A percentile compares a stretch with the other conserved stretches of the same genome.
These are phyloP conservation scores for Cutaneotrichosporon arboriforme DNA, from an alignment of 1,284 basidiomycete genomes.

Conservation along the genomic window DNA sequence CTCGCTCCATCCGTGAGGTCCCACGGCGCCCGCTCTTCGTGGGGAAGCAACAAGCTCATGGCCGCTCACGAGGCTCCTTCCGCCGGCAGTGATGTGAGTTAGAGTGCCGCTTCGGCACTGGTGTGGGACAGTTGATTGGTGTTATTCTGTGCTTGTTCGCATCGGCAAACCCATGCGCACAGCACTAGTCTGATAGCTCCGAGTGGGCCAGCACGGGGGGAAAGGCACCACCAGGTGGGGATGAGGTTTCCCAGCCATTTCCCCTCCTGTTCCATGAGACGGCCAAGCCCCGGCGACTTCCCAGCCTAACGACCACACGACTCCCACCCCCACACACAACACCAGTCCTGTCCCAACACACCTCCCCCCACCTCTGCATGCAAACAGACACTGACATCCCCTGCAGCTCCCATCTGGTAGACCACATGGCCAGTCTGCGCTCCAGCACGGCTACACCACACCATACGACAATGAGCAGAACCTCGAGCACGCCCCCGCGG, in stretches of 20 bases:
- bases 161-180: too few relatives aligned
- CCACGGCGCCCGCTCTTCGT: constrained; percentile 10
- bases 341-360: not conserved
- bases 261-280: not conserved
- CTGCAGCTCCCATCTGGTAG: not conserved
- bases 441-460: constrained; percentile 27
- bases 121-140: too few relatives aligned
- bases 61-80: constrained; percentile 21
- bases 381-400: not conserved
- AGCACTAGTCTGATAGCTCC: too few relatives aligned
- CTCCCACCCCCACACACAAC: not conserved
- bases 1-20: constrained; percentile 12
- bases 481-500: constrained; percentile 35
- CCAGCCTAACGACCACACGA: not conserved
- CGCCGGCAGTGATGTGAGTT: constrained; percentile 6
- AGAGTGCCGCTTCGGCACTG: too few relatives aligned
- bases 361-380: not conserved
- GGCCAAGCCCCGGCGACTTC: too few relatives aligned
- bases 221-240: too few relatives aligned
- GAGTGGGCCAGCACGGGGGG: too few relatives aligned
- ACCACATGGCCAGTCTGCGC: constrained; percentile 26
- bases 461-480: constrained; percentile 30
- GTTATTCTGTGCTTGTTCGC: too few relatives aligned
- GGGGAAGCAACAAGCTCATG: constrained; percentile 20
- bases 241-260: not conserved